phyloP scores from a whole-genome alignment of 2,329 filamentous ascomycete species.

The Seiridium cupressi region DNA sequence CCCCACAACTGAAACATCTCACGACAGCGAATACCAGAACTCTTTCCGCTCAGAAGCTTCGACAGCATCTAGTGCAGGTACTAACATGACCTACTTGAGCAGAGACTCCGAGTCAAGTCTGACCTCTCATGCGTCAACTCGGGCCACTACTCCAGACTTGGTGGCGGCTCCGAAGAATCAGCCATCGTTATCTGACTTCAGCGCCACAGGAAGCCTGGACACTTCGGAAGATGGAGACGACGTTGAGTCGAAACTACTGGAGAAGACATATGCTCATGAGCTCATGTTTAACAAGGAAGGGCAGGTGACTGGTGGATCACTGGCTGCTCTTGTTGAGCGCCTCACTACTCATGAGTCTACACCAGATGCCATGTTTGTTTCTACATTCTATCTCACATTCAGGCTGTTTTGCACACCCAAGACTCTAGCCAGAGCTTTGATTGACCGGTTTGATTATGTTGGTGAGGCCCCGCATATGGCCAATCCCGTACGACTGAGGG shows the following conservation, averaged over 20 bases:
- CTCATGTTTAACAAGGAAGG: conserved; percentile 92
- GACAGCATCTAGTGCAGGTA: conserved; percentile 73
- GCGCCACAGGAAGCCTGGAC: conserved; percentile 62
- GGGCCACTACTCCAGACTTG: conserved; percentile 82
- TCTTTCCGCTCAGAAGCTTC: conserved; percentile 66
- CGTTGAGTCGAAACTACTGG: conserved; percentile 79
- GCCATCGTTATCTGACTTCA: conserved; percentile 67
- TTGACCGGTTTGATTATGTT: conserved; percentile 90
- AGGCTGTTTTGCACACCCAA: conserved; percentile 82
- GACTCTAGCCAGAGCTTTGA: conserved; percentile 77
- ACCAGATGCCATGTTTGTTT: conserved; percentile 87
- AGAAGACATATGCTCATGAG: conserved; percentile 88
- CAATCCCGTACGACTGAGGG: conserved; percentile 78
- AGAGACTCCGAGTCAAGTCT: conserved; percentile 80
- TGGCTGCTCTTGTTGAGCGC: conserved; percentile 89
- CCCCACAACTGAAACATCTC: conserved; percentile 41
- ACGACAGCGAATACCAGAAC: conserved; percentile 49
- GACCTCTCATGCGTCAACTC: conserved; percentile 78
- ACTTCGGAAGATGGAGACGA: conserved; percentile 76
- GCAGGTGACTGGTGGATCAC: conserved; percentile 87
- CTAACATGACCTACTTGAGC: conserved; percentile 75
- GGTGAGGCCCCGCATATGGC: conserved; percentile 74
- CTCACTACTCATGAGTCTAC: conserved; percentile 91
- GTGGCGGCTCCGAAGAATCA: conserved; percentile 52
- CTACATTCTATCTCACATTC: conserved; percentile 95